Evolutionary conservation across 1,284 basidiomycete genomes (phyloP), one percentile per base, ranked within the genome.

Genomic region (Pterula multifida): DNA sequence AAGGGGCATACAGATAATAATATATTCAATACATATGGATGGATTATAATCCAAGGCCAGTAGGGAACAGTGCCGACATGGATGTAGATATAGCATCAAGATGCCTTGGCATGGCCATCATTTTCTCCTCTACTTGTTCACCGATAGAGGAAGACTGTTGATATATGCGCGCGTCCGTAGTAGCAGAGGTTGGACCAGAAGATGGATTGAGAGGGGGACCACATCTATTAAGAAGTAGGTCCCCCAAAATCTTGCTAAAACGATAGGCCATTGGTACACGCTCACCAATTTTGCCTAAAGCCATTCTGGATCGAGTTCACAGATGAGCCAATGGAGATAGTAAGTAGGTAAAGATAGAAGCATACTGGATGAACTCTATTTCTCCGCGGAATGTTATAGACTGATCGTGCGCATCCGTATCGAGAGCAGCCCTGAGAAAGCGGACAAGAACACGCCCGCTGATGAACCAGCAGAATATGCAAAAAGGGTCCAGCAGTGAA

Each of bases 381-480:
- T 87, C 83, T 19, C 70, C 65, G 19, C 72, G 72, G 2, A 85
- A 61, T 3, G 74, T 78, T 1, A 70, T 57, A 22, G 75, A 68
- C 58, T 82, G 77, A 26, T 79, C 73, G 26, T 66, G 59, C 50
- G 68, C 72, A 26, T 73, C 70, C 6, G 69, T 68, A 42, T 79
- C 73, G 24, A 76, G 67, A 3, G 79, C 76, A 36, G 75, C 75
- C 55, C 75, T 72, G 26, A 81, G 61, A 60, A 85, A 82, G 12
- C 81, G 72, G 3, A 77, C 71, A 23, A 87, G 68, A 3, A 84
- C 78, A 24, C 80, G 69, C 1, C 80, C 82, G 42, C 73, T 72
- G 52, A 74, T 69, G 59, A 81, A 84, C 79, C 81, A 86, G 54
- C 73, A 76, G 55, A 82, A 81, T 81, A 74, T 69, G 52, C 75